Conservation (phyloP, 805 yeast species). For the Cyberlindnera maclurae region DNA sequence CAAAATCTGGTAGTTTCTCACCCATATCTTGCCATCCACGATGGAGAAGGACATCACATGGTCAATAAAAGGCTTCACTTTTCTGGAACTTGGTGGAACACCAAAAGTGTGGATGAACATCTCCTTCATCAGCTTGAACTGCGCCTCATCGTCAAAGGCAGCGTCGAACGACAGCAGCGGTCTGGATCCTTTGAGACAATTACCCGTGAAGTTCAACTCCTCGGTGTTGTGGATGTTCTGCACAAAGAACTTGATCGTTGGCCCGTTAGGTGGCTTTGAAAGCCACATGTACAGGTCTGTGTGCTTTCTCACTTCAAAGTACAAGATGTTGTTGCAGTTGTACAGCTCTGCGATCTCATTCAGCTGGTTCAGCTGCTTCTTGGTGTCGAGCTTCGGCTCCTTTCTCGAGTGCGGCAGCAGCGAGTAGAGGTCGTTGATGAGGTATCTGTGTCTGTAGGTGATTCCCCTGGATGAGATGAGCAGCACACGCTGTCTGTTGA, state of each 20-base stretch:
- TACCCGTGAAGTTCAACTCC: constrained; percentile 94
- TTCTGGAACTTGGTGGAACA: constrained; percentile 91
- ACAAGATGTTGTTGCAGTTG: constrained; percentile 92
- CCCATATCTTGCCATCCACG: constrained; percentile 92
- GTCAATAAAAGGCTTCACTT: constrained; percentile 89
- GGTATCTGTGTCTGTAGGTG: constrained; percentile 90
- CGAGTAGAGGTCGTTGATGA: constrained; percentile 70
- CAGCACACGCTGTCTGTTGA: constrained; percentile 83
- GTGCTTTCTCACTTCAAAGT: constrained; percentile 94
- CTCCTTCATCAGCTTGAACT: constrained; percentile 73
- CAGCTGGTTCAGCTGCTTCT: constrained; percentile 78
- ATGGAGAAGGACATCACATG: constrained; percentile 91
- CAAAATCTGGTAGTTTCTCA: constrained; percentile 86
- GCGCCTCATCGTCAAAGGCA: constrained; percentile 63
- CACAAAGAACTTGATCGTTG: constrained; percentile 87
- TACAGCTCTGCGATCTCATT: constrained; percentile 95
- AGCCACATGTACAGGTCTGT: constrained; percentile 92
- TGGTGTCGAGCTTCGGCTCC: constrained; percentile 92
- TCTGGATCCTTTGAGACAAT: constrained; percentile 91
- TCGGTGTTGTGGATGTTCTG: constrained; percentile 95
- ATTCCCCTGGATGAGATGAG: constrained; percentile 92
- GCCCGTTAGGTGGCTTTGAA: constrained; percentile 96
- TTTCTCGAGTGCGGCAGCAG: constrained; percentile 92
- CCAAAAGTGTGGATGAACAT: constrained; percentile 79
- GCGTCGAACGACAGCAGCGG: constrained; percentile 87